These are phyloP conservation scores for apple (Malus domestica) DNA, from an alignment of 306 rosid species.

Conservation along the genomic window DNA sequence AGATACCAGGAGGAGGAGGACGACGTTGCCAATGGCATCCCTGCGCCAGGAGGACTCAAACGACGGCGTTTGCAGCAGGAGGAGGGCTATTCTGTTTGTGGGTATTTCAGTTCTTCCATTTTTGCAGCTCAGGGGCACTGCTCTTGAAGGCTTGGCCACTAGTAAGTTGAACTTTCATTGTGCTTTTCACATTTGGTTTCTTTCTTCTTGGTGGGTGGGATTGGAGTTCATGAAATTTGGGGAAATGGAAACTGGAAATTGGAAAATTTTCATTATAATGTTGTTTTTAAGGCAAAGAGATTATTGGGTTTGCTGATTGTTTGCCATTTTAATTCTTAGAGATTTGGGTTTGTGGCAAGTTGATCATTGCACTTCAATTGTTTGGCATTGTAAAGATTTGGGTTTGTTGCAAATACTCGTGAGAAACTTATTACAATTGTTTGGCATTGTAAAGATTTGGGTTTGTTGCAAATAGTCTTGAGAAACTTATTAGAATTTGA, in stretches of 20 bases:
- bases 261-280: not conserved
- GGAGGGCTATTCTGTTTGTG: conserved; percentile 53
- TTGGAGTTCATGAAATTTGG: not conserved
- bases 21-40: conserved; percentile 25
- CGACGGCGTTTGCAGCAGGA: conserved; percentile 21
- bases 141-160: conserved; percentile 38
- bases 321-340: not conserved
- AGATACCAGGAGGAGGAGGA: conserved; percentile 24
- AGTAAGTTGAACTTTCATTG: conserved; percentile 25
- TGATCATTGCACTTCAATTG: not conserved
- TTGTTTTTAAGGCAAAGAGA: not conserved
- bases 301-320: not conserved
- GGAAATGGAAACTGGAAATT: not conserved
- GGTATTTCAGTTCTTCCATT: conserved; percentile 64
- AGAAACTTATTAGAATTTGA: not conserved
- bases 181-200: not conserved
- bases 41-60: conserved; percentile 21
- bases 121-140: conserved; percentile 47
- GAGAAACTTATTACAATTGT: not conserved
- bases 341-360: not conserved
- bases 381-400: not conserved
- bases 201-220: not conserved
- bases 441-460: not conserved
- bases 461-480: not conserved
- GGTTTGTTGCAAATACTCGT: not conserved